A percentile compares a stretch with the other conserved stretches of the same genome.
Conservation (phyloP, 1,139 yeast genomes). For the Debaryomyces nepalensis region DNA sequence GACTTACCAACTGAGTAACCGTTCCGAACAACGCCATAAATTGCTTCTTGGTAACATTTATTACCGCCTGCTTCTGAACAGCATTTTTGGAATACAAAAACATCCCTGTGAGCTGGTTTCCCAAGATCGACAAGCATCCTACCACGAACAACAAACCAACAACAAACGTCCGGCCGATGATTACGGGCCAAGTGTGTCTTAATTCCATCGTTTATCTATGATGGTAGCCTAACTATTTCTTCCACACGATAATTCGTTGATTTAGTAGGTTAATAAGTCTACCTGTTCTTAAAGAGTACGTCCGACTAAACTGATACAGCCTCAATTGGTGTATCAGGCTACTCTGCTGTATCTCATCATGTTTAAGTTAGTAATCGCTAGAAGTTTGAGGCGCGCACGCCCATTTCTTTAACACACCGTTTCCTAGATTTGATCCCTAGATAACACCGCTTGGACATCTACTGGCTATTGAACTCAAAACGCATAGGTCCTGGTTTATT, state of each 20-base stretch:
- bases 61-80: conserved; percentile 36
- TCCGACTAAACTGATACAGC: conserved; percentile 2
- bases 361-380: neutral
- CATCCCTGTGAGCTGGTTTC: conserved; percentile 46
- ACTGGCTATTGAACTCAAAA: no score
- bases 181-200: conserved; percentile 24
- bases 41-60: conserved; percentile 53
- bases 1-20: conserved; percentile 46
- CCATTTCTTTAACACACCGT: no score
- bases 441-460: no score
- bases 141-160: conserved; percentile 41
- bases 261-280: neutral
- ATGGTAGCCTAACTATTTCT: neutral
- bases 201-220: conserved; percentile 3
- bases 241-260: neutral
- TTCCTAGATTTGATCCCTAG: no score
- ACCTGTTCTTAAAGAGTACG: neutral
- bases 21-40: conserved; percentile 54
- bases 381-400: conserved; percentile 1
- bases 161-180: conserved; percentile 34
- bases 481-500: no score
- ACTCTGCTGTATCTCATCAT: neutral
- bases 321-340: neutral
- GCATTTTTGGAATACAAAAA: conserved; percentile 31
- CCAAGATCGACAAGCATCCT: conserved; percentile 50